Base-by-base conservation (phyloP, 805 yeast species). In the Metschnikowia dekortorum region DNA sequence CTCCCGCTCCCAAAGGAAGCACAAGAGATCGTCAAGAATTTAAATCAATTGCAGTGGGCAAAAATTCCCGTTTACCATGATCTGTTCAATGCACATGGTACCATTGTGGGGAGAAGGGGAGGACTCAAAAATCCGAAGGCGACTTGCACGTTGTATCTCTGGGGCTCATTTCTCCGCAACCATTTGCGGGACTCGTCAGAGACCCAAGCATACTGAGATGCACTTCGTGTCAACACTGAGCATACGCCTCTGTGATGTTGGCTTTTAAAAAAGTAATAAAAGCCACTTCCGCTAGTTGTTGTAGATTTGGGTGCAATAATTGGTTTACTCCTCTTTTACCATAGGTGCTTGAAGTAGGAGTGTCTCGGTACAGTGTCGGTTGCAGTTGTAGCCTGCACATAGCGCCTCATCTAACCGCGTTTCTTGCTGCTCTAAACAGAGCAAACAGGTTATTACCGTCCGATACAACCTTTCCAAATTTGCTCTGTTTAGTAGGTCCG, bases 1-100 rank as follows among this genome's bases (percentile, higher is more conserved):
- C 55, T 79, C 46, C 68, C 75, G 6, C 54, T 79, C 49, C 73
- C 68, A 50, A 50, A 63, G 1, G 68, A 70, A 10, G 63, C 81
- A 53, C 51, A 49, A 38, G 57, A 57, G 13, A 83, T 85, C 36
- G 63, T 80, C 33, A 62, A 73, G 2, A 78, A 80, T 54, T 70
- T 91, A 61, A 87, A 88, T 64, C 58, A 65, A 18, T 63, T 92
- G 26, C 74, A 77, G 2, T 91, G 97, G 96, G 71, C 80, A 44
- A 89, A 91, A 62, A 77, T 87, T 39, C 87, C 94, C 0, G 84
- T 85, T 1, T 82, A 80, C 56, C 74, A 91, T 43, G 84, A 82
- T 54, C 77, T 85, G 14, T 72, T 85, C 61, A 89, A 90, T 64
- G 83, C 97, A 0, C 98, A 91, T 62, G 96, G 87, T 52, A 87